phyloP scores from a whole-genome alignment of 2,329 filamentous ascomycete species.

The Fusarium chuoi region DNA sequence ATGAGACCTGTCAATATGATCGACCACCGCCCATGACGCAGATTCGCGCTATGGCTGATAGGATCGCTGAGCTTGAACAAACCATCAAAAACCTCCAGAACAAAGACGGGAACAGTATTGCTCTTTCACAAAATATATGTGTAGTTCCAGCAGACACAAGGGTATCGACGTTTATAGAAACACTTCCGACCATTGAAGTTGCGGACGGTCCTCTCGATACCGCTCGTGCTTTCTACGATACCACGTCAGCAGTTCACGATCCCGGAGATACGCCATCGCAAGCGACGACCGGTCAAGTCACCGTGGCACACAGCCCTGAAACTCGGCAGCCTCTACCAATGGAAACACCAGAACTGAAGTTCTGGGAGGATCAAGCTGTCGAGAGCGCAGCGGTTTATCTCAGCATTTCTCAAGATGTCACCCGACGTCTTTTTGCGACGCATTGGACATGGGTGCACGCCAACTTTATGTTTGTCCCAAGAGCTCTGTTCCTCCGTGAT shows the following conservation, averaged over 20 bases:
- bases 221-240: background rate
- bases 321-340: background rate
- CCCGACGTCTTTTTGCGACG: background rate
- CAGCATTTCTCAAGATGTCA: background rate
- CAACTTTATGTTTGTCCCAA: background rate
- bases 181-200: background rate
- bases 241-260: background rate
- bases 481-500: background rate
- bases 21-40: background rate
- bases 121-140: too few relatives aligned
- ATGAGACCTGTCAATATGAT: background rate
- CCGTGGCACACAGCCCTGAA: background rate
- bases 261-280: background rate
- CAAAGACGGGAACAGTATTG: rapidly evolving
- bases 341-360: background rate
- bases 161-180: too few relatives aligned
- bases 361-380: background rate
- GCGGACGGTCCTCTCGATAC: background rate
- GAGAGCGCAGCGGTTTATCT: background rate
- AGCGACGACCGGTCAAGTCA: background rate
- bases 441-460: conserved; percentile 6
- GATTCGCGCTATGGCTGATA: background rate
- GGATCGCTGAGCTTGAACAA: background rate
- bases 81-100: background rate
- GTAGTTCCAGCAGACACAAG: too few relatives aligned